Percentiles rank a stretch among this genome's conserved stretches.
Evolutionary conservation across 495 filamentous ascomycete genomes (phyloP).

Genomic region (Daldinia decipiens): DNA sequence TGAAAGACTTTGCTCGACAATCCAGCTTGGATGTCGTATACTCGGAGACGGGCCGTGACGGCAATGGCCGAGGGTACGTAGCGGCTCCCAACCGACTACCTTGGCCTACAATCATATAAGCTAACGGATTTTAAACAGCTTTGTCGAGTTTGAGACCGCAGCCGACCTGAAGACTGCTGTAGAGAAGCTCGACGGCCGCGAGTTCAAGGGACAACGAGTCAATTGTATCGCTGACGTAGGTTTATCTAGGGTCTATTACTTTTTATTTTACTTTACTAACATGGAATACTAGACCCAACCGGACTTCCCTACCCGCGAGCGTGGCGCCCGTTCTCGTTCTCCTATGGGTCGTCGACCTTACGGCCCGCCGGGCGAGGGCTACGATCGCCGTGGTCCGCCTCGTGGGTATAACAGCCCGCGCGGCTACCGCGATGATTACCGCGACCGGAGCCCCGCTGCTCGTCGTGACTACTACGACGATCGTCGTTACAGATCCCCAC

Average conservation of each 20-base stretch:
- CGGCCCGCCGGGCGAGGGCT: slow-evolving; percentile 71
- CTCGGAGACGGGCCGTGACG: slow-evolving; percentile 93
- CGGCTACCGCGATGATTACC: slow-evolving; percentile 74
- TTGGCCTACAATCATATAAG: slow-evolving; percentile 1
- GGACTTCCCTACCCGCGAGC: slow-evolving; percentile 72
- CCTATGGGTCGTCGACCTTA: slow-evolving; percentile 70
- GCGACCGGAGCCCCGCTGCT: slow-evolving; percentile 74
- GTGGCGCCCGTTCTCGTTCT: slow-evolving; percentile 79
- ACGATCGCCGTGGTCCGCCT: slow-evolving; percentile 80
- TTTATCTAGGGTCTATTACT: slow-evolving; percentile 7
- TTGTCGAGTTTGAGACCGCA: slow-evolving; percentile 96
- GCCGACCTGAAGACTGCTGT: slow-evolving; percentile 89
- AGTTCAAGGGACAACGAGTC: slow-evolving; percentile 89
- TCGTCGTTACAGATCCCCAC: slow-evolving; percentile 81
- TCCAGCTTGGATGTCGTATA: slow-evolving; percentile 98
- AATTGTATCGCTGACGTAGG: slow-evolving; percentile 87
- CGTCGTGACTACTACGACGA: slow-evolving; percentile 87
- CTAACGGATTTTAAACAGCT: slow-evolving; percentile 63
- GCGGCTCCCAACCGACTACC: not conserved
- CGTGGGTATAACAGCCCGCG: slow-evolving; percentile 86
- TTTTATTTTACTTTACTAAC: slow-evolving; percentile 44
- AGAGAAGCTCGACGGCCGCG: slow-evolving; percentile 88
- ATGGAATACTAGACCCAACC: slow-evolving; percentile 55
- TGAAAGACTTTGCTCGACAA: slow-evolving; percentile 99
- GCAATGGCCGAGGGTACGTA: slow-evolving; percentile 90